Percentiles rank a stretch among this genome's conserved stretches.
These are phyloP conservation scores for Candida xiaguanensis DNA, from an alignment of 805 yeast genomes.

Conservation along the genomic window DNA sequence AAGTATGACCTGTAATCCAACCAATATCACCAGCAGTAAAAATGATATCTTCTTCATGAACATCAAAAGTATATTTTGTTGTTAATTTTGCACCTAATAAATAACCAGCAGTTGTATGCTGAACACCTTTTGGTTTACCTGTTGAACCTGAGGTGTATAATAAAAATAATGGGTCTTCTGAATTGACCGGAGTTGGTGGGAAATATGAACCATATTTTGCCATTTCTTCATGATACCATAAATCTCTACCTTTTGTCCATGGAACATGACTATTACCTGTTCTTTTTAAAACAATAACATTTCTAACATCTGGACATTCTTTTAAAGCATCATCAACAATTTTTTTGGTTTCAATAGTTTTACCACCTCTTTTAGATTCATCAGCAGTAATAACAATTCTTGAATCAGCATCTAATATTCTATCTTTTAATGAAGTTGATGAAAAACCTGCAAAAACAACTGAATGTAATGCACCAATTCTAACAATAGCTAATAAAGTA, in stretches of 20 bases:
- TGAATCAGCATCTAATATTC: slow-evolving; percentile 84
- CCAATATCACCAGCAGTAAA: slow-evolving; percentile 99
- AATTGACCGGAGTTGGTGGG: slow-evolving; percentile 81
- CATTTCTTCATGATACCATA: slow-evolving; percentile 93
- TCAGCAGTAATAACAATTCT: slow-evolving; percentile 89
- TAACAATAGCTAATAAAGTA: slow-evolving; percentile 88
- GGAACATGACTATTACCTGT: slow-evolving; percentile 74
- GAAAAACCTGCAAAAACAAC: slow-evolving; percentile 97
- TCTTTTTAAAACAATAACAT: slow-evolving; percentile 84
- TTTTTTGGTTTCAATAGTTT: slow-evolving; percentile 84
- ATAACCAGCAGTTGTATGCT: slow-evolving; percentile 93
- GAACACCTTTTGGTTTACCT: slow-evolving; percentile 97
- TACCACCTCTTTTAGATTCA: slow-evolving; percentile 95
- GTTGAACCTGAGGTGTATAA: slow-evolving; percentile 98
- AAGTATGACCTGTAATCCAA: slow-evolving; percentile 99
- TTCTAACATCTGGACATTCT: slow-evolving; percentile 68
- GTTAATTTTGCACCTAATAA: slow-evolving; percentile 89
- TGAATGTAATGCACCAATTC: slow-evolving; percentile 95
- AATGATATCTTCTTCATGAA: slow-evolving; percentile 80
- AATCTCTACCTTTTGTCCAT: slow-evolving; percentile 77
- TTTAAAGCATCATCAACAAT: slow-evolving; percentile 92
- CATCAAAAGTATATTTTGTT: slow-evolving; percentile 89
- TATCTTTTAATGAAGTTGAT: slow-evolving; percentile 86
- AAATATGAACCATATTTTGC: slow-evolving; percentile 76
- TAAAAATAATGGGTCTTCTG: slow-evolving; percentile 94